Percentiles rank a stretch among this genome's conserved stretches.
These are phyloP conservation scores for Alliaria petiolata DNA, from an alignment of 345 rosid genomes.

Conservation along the genomic window DNA sequence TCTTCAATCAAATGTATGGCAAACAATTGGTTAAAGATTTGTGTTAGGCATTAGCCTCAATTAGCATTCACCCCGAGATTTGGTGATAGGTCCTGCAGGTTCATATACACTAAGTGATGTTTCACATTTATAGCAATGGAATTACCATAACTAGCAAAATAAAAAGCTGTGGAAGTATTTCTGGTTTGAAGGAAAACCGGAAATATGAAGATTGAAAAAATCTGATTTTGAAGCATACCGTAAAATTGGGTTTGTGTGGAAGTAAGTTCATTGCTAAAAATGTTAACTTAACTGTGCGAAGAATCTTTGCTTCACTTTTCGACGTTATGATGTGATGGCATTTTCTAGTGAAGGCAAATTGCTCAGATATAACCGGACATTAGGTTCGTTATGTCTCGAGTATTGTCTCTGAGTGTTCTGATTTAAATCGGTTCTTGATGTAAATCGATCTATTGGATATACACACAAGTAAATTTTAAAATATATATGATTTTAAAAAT, in stretches of 20 bases:
- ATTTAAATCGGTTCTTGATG: constrained; percentile 4
- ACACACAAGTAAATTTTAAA: neutral
- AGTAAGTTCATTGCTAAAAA: constrained; percentile 14
- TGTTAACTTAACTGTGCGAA: neutral
- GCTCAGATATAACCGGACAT: constrained; percentile 12
- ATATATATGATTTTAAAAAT: neutral
- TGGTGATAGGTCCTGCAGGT: neutral
- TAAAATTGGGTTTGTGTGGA: constrained; percentile 1
- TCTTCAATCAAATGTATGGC: neutral
- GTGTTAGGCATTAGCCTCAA: constrained; percentile 11
- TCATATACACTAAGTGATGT: neutral
- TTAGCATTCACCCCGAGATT: neutral
- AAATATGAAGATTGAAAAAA: neutral
- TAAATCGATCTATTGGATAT: neutral
- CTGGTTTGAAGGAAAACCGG: neutral
- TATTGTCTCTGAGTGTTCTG: constrained; percentile 5
- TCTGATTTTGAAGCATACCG: neutral
- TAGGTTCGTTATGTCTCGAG: constrained; percentile 7
- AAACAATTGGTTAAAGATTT: neutral
- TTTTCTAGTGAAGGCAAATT: constrained; percentile 17
- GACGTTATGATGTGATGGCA: constrained; percentile 1
- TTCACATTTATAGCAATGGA: constrained; percentile 18
- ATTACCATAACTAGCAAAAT: neutral
- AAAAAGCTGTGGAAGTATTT: neutral
- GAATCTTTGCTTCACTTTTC: constrained; percentile 26